These are phyloP conservation scores for Cyberlindnera amylophila DNA, from an alignment of 805 yeast genomes.

Conservation along the genomic window DNA sequence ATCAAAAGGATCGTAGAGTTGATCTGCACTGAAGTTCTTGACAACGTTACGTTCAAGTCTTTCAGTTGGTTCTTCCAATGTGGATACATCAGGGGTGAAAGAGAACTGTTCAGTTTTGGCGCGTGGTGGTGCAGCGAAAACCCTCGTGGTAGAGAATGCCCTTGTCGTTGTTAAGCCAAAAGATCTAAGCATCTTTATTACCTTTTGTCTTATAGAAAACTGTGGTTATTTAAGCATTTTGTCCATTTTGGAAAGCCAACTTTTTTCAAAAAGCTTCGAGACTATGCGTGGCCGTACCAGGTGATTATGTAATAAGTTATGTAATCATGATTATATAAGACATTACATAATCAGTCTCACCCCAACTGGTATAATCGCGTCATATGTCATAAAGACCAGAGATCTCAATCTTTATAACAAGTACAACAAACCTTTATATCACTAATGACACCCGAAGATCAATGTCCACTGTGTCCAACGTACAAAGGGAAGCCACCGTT, in stretches of 20 bases:
- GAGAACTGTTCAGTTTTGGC: background rate
- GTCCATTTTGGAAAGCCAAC: too few species aligned
- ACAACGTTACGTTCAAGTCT: constrained; percentile 29
- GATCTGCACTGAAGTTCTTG: constrained; percentile 45
- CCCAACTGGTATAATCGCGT: background rate
- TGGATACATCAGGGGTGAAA: background rate
- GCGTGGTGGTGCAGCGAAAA: background rate
- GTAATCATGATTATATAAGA: too few species aligned
- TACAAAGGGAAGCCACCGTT: constrained; percentile 9
- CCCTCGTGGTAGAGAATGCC: background rate
- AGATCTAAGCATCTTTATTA: background rate
- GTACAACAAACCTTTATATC: too few species aligned
- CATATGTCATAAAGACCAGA: background rate
- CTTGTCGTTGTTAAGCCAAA: background rate
- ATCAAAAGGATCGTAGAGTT: constrained; percentile 78
- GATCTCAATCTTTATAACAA: background rate
- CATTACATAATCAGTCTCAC: too few species aligned
- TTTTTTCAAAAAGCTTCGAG: too few species aligned
- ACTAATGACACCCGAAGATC: constrained; percentile 1
- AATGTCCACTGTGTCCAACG: constrained; percentile 16
- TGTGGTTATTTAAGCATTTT: too few species aligned
- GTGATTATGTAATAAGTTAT: too few species aligned
- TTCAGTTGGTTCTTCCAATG: background rate
- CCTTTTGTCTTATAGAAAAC: too few species aligned
- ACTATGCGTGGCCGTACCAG: too few species aligned